Evolutionary conservation across 768 basidiomycete genomes (phyloP).

Genomic region (Termitomyces sp.): DNA sequence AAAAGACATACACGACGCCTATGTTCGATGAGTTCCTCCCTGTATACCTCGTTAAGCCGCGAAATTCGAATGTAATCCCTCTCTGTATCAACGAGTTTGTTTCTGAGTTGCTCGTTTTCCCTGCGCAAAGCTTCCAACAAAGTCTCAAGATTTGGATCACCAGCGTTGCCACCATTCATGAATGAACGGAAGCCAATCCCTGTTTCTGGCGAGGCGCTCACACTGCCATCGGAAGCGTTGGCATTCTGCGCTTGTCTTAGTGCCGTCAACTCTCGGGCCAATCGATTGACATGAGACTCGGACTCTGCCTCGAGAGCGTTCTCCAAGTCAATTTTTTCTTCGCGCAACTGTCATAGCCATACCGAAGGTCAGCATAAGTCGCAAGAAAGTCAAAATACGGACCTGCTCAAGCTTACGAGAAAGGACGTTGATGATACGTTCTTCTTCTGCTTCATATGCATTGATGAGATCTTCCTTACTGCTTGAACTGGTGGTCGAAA

Average conservation of each 20-base stretch:
- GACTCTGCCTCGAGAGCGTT: constrained; percentile 80
- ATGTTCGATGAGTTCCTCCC: constrained; percentile 79
- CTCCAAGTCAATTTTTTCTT: constrained; percentile 81
- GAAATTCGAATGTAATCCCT: constrained; percentile 69
- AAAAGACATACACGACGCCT: constrained; percentile 56
- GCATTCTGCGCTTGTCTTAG: constrained; percentile 53
- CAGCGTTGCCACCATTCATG: constrained; percentile 19
- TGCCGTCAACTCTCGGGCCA: constrained; percentile 64
- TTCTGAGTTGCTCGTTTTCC: constrained; percentile 75
- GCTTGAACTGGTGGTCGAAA: constrained; percentile 46
- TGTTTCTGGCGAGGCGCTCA: constrained; percentile 27
- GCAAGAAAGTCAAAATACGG: constrained; percentile 9
- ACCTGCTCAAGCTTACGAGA: constrained; percentile 85
- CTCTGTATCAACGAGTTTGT: constrained; percentile 65
- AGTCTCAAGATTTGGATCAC: constrained; percentile 42
- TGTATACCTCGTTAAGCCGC: constrained; percentile 75
- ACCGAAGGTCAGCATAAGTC: not conserved
- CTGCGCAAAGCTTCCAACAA: constrained; percentile 71
- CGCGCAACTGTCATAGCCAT: constrained; percentile 47
- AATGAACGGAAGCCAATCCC: constrained; percentile 24
- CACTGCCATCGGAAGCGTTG: constrained; percentile 18
- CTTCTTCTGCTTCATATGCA: constrained; percentile 87
- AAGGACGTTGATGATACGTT: constrained; percentile 78
- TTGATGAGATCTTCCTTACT: constrained; percentile 76
- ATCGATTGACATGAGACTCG: constrained; percentile 77